Evolutionary conservation across 208 protist genomes (phyloP).

Genomic region (Trypanosoma brucei): DNA sequence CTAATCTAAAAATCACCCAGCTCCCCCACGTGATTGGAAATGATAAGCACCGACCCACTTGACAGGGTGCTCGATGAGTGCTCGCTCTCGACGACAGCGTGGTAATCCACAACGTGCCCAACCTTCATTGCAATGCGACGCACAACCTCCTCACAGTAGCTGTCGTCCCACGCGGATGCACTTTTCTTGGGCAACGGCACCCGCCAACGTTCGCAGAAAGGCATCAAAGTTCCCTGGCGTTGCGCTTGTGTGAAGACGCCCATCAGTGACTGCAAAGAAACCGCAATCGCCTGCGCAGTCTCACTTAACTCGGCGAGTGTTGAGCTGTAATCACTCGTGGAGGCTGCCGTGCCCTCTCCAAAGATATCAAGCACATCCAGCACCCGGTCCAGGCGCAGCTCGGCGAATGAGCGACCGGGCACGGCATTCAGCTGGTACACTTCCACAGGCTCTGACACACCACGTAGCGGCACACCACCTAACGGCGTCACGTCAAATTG

Average conservation of each 20-base stretch:
- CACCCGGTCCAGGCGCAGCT: slow-evolving; percentile 31
- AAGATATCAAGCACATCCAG: not conserved
- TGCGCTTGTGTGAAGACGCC: not conserved
- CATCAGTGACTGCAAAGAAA: not conserved
- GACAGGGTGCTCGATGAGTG: not conserved
- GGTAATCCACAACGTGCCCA: not conserved
- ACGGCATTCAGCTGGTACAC: slow-evolving; percentile 51
- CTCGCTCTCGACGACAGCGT: not conserved
- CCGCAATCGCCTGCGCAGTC: not conserved
- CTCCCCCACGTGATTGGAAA: not conserved
- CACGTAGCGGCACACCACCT: slow-evolving; percentile 34
- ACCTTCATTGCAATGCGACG: not conserved
- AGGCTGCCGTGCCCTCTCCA: not conserved
- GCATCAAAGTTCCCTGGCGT: not conserved
- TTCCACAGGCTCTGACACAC: slow-evolving; percentile 37
- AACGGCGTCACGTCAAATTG: slow-evolving; percentile 6
- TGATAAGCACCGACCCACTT: not conserved
- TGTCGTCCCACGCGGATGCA: not conserved
- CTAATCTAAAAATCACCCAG: too few species aligned
- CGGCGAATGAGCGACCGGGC: slow-evolving; percentile 25
- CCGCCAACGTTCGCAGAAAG: not conserved
- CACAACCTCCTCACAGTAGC: not conserved
- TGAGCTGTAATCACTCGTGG: not conserved
- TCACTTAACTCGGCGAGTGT: not conserved
- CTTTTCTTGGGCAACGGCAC: not conserved